Conservation (phyloP, 2,329 filamentous ascomycete species). For the Neurospora crassa region DNA sequence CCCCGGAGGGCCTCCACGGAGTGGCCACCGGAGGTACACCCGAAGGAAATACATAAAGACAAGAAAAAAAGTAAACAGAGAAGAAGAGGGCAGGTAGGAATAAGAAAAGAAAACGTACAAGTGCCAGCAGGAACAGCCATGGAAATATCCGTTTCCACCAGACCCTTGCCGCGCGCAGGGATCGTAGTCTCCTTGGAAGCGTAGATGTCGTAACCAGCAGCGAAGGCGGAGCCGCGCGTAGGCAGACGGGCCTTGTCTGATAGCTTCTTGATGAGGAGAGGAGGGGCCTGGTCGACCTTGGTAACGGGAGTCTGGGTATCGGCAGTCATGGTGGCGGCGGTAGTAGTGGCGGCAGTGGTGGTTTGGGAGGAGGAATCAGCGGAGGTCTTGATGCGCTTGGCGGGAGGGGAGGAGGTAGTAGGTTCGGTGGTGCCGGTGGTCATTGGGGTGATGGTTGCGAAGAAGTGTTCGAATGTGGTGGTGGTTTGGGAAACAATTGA, state of each 20-base stretch:
- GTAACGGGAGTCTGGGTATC: slow-evolving; percentile 17
- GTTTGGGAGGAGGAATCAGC: slow-evolving; percentile 15
- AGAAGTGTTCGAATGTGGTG: slow-evolving; percentile 4
- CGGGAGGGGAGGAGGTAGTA: slow-evolving; percentile 52
- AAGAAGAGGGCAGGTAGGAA: not conserved
- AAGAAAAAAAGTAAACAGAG: slow-evolving; percentile 4
- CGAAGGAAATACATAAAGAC: not conserved
- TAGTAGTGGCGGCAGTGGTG: slow-evolving; percentile 11
- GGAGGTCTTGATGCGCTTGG: slow-evolving; percentile 68
- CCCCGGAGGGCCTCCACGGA: not conserved
- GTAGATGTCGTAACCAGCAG: slow-evolving; percentile 93
- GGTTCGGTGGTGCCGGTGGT: slow-evolving; percentile 38
- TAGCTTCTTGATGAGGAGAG: slow-evolving; percentile 81
- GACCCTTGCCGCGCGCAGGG: slow-evolving; percentile 70
- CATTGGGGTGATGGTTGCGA: slow-evolving; percentile 5
- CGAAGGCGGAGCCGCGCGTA: slow-evolving; percentile 79
- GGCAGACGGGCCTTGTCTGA: slow-evolving; percentile 69
- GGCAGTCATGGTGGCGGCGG: slow-evolving; percentile 25
- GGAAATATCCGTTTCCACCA: slow-evolving; percentile 85
- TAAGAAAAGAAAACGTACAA: slow-evolving; percentile 54
- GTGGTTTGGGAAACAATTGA: slow-evolving; percentile 10
- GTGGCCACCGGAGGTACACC: not conserved
- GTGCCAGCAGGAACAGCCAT: slow-evolving; percentile 83
- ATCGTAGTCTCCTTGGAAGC: slow-evolving; percentile 64
- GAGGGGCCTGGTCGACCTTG: slow-evolving; percentile 36